Base-by-base conservation (phyloP, 2,329 filamentous ascomycete genomes). In the Emmonsia crescens region DNA sequence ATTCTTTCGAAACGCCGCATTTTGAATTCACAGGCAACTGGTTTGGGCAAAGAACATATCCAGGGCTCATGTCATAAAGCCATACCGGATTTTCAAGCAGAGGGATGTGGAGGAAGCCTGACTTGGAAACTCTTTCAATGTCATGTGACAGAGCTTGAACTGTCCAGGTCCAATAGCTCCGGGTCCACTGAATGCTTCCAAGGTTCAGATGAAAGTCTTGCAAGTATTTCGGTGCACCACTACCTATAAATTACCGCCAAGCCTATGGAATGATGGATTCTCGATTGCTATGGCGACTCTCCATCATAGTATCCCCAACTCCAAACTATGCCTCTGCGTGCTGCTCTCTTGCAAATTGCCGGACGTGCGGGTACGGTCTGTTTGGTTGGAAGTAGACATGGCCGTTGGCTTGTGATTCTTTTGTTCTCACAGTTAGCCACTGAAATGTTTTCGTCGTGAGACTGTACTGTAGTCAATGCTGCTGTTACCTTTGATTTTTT, bases 1-100 rank as follows among this genome's bases (percentile, higher is more conserved):
- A 69, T 69, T 57, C 66, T 60, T 33, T 69, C 63, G 27, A 68
- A 68, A 16, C 64, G 64, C 10, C 64, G 63, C 62, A 66, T 66
- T 49, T 62, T 62, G 54, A 29, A 57, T 42, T 54, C 54, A 57
- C 54, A 56, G 33, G 54, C 21, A 56, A 38, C 31, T 56, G n/a
- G 16, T 48, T 2, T 48, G 44, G 44, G 44, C 44, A 48, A 3
- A 48, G 51, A 36, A 21, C 31, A 55, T 55, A 55, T 55, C 51
- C 5, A 38, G 52, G 52, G 19, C 48, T 19, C 24, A 29, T 29
- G 27, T 33, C 31, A 21, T 5, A 38, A 38, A 55, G 33, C 27
- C 51, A 54, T 54, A 54, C 29, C 51, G 36, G 29, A 54, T 54
- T 54, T 54, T 33, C 51, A 54, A 36, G 29, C 27, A 38, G 52